Evolutionary conservation across 179 eudicot genomes (phyloP).

Genomic region (Carnegiea gigantea): DNA sequence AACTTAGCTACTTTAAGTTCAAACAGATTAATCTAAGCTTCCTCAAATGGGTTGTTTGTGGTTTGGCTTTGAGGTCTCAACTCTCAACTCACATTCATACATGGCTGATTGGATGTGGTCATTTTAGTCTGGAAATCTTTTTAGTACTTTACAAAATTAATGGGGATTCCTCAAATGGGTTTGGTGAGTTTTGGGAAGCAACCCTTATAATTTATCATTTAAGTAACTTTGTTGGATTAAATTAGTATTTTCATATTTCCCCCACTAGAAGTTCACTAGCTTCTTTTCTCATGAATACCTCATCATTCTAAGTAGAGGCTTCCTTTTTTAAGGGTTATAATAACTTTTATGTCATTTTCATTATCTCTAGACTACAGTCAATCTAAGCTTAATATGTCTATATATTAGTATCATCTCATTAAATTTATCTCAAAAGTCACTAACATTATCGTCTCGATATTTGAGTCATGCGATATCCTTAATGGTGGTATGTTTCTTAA

Average conservation of each 20-base stretch:
- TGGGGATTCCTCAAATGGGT: neutral
- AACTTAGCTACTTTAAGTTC: too few species aligned
- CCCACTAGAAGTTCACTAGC: neutral
- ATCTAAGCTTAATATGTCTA: neutral
- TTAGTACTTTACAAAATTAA: too few species aligned
- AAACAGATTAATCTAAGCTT: too few species aligned
- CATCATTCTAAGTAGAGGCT: neutral
- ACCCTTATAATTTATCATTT: neutral
- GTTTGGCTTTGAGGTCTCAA: too few species aligned
- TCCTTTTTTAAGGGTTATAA: neutral
- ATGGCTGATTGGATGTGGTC: neutral
- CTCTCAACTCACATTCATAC: too few species aligned
- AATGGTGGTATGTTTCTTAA: too few species aligned
- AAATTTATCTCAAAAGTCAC: neutral
- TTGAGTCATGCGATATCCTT: neutral
- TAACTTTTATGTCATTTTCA: neutral
- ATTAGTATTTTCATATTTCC: neutral
- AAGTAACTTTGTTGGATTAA: neutral
- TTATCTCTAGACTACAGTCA: neutral
- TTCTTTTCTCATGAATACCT: neutral
- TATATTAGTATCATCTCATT: neutral
- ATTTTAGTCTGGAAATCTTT: neutral
- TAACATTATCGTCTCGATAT: neutral
- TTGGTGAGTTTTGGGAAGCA: neutral
- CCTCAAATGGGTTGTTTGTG: too few species aligned